Base-by-base conservation (phyloP, 164 flowering plant genomes). In the Paratinospora sagittata region DNA sequence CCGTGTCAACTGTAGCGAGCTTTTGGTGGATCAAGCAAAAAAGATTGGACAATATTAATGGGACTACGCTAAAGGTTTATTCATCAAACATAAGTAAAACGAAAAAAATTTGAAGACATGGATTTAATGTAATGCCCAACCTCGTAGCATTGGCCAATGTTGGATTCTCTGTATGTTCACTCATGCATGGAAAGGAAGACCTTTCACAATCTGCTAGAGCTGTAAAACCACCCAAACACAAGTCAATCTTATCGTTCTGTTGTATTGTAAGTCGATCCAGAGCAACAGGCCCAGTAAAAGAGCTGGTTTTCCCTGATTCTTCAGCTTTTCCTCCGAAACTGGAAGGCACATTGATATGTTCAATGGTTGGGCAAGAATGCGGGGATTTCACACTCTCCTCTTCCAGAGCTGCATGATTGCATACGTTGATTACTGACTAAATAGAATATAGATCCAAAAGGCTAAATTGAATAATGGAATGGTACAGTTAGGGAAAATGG, bases 331-430 rank as follows among this genome's bases (percentile, higher is more conserved):
- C 79, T 24, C 66, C 78, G 55, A 64, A 27, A 63, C 27, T 24
- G 7, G 74, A 52, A 23, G 80, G 69, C 39, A 52, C n/a, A 27
- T 63, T 70, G 55, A 36, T 57, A 74, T 71, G 65, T 45, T 77
- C 81, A 55, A 63, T 69, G 43, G 37, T 61, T 24, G 37, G 45
- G 49, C 65, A 24, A 19, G 66, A 70, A 74, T 67, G 19, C 13
- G 6, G 68, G 62, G 78, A 69, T 55, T 65, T 70, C 23, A 30
- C 19, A 11, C 64, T 74, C 36, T 71, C 66, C 64, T 75, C 84
- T 60, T 78, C 67, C 19, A 72, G 8, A 79, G 61, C 85, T 85
- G 82, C 77, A 74, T 65, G 72, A 75, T 75, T 47, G 14, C 19
- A 69, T 30, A 57, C 82, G 27, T n/a, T 27, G 27, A 55, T 9